Percentiles rank a stretch among this genome's conserved stretches.
phyloP scores from a whole-genome alignment of 2,329 filamentous ascomycete species.

The Pezicula neosporulosa region DNA sequence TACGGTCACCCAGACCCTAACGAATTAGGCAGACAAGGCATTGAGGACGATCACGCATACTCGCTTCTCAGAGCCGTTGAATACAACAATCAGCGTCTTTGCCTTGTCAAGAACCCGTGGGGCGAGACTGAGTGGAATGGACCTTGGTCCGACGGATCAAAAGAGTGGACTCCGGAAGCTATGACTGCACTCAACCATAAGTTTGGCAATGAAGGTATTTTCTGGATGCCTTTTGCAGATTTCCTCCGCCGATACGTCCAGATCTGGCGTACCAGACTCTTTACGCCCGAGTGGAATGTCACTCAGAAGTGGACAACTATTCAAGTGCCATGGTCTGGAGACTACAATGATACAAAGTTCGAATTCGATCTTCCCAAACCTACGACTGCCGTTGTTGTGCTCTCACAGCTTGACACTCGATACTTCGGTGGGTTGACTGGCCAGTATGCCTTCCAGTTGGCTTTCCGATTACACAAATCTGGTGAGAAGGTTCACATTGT shows the following conservation, averaged over 20 bases:
- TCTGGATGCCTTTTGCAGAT: slow-evolving; percentile 60
- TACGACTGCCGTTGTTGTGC: slow-evolving; percentile 51
- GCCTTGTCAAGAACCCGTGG: slow-evolving; percentile 52
- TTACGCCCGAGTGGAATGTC: slow-evolving; percentile 53
- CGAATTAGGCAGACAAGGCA: slow-evolving; percentile 45
- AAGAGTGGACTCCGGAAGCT: slow-evolving; percentile 55
- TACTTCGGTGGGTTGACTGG: slow-evolving; percentile 60
- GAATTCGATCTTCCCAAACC: slow-evolving; percentile 49
- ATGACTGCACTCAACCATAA: slow-evolving; percentile 51
- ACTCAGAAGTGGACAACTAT: slow-evolving; percentile 58
- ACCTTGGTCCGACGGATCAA: slow-evolving; percentile 52
- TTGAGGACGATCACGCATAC: slow-evolving; percentile 53
- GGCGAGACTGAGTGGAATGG: slow-evolving; percentile 58
- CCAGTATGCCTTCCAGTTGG: slow-evolving; percentile 49
- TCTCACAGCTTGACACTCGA: slow-evolving; percentile 58
- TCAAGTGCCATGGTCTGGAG: slow-evolving; percentile 55
- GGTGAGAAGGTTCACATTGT: slow-evolving; percentile 57
- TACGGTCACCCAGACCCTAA: slow-evolving; percentile 7
- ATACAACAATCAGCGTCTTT: slow-evolving; percentile 46
- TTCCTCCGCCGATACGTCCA: slow-evolving; percentile 55
- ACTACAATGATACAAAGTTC: slow-evolving; percentile 57
- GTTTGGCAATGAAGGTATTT: slow-evolving; percentile 58
- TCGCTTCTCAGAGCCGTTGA: slow-evolving; percentile 51
- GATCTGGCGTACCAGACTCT: slow-evolving; percentile 57
- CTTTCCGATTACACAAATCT: slow-evolving; percentile 44